Conservation (phyloP, 805 yeast genomes). For the Saccharomycopsis fermentans region DNA sequence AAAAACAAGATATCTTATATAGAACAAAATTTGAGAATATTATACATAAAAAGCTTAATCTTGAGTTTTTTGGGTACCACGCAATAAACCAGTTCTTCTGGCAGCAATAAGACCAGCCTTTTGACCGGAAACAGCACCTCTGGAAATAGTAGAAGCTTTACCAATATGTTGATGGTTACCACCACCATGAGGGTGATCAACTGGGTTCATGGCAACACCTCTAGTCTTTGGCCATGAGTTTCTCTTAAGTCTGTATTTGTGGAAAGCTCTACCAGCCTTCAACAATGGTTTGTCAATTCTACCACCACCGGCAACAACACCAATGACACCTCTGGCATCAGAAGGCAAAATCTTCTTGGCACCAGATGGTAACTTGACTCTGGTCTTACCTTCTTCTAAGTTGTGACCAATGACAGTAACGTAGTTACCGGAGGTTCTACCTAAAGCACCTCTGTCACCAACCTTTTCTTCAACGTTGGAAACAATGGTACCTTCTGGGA, state of each 20-base stretch:
- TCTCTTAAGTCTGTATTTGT: constrained; percentile 98
- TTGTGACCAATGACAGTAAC: constrained; percentile 98
- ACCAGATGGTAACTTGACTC: constrained; percentile 98
- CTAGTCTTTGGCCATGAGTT: constrained; percentile 99
- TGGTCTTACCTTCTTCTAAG: constrained; percentile 98
- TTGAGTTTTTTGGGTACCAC: constrained; percentile 96
- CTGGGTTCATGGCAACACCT: constrained; percentile 99
- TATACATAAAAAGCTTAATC: constrained; percentile 33
- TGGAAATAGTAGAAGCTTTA: constrained; percentile 98
- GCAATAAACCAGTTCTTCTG: constrained; percentile 99
- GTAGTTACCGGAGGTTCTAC: constrained; percentile 99
- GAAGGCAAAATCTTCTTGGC: constrained; percentile 95
- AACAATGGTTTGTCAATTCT: constrained; percentile 99
- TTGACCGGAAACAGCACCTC: constrained; percentile 99
- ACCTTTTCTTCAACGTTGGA: constrained; percentile 97
- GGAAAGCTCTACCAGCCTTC: constrained; percentile 99
- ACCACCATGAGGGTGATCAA: constrained; percentile 99
- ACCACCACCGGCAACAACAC: constrained; percentile 99
- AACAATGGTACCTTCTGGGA: constrained; percentile 99
- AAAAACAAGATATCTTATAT: constrained; percentile 1
- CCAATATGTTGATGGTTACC: constrained; percentile 99
- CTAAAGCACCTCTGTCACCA: constrained; percentile 99
- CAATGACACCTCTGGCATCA: constrained; percentile 98
- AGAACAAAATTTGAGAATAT: constrained; percentile 1
- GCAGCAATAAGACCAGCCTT: constrained; percentile 99